Base-by-base conservation (phyloP, 2,329 filamentous ascomycete genomes). In the Talaromyces sp. region DNA sequence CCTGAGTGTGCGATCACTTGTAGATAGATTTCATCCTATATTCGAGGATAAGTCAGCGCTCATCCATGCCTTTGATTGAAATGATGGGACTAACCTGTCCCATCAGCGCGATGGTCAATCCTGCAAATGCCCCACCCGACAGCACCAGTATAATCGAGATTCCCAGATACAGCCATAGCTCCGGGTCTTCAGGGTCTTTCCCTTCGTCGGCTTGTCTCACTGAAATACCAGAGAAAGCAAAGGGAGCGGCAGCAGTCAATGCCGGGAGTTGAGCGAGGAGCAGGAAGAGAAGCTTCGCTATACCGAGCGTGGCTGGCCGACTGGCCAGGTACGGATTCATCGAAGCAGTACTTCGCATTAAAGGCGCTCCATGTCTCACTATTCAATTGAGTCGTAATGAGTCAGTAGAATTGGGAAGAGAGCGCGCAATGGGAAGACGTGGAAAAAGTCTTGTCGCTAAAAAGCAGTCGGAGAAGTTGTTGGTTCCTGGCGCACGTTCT, bases 11-110 rank as follows among this genome's bases (percentile, higher is more conserved):
- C 88, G 68, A 99, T 90, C 69, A 99, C 95, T 79, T 97, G 95
- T 16, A 99, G 86, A 77, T 99, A 97, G 72, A 98, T 96, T 77
- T 96, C 93, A 81, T 99, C 95, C 81, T 93, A 87, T 6, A 58
- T 33, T n/a, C 14, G 6, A 13, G 9, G 16, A 24, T 35, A 3
- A n/a, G 52, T 31, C 33, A 43, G 14, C 48, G 22, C 47, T 22
- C 14, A 13, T 24, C n/a, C 9, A 13, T 14, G 16, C 37, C n/a
- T 37, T 37, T 11, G 14, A 33, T 4, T 4, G n/a, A 22, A 35
- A 22, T 22, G n/a, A 19, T 8, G 33, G 7, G 31, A 45, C 71
- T 64, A 71, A 80, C 79, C 72, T 89, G 87, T 64, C 87, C 87
- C 87, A 89, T 89, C 71, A 89, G 78, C 71, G 79, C 75, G 70